These are phyloP conservation scores for Chromosphaera perkinsii DNA, from an alignment of 208 protist genomes.

Conservation along the genomic window DNA sequence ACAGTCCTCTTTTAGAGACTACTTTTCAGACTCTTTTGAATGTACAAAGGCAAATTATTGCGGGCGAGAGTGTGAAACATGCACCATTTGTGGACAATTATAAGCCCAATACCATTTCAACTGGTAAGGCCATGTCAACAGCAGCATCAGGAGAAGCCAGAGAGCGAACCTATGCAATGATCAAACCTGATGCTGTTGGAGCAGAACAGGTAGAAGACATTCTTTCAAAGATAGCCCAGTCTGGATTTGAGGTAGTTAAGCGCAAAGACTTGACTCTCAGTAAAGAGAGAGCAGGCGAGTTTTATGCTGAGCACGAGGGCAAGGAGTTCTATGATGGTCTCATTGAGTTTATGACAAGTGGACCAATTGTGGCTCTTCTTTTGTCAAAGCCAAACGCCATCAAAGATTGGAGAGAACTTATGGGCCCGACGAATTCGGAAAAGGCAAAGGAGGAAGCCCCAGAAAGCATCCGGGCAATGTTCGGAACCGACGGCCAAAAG, in stretches of 20 bases:
- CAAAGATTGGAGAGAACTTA: not conserved
- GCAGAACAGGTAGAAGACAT: conserved; percentile 31
- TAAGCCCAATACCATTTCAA: no score
- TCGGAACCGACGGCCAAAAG: not conserved
- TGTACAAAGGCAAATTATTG: no score
- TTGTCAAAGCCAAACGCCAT: not conserved
- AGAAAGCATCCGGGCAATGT: not conserved
- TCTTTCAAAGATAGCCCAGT: conserved; percentile 22
- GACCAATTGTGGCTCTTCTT: conserved; percentile 87
- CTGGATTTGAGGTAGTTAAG: conserved; percentile 38
- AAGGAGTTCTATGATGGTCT: conserved; percentile 37
- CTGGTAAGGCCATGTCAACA: no score
- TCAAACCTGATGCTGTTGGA: conserved; percentile 52
- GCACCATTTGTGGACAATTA: no score
- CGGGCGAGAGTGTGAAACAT: no score
- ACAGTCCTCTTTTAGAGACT: no score
- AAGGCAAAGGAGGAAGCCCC: not conserved
- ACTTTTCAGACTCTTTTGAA: no score
- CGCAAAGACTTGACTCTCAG: conserved; percentile 23
- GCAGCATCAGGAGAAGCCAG: not conserved
- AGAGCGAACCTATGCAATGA: conserved; percentile 39
- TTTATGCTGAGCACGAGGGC: conserved; percentile 50
- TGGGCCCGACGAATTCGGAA: not conserved
- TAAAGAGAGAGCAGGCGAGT: conserved; percentile 32
- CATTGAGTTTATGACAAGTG: conserved; percentile 43